Evolutionary conservation across 2,329 filamentous ascomycete genomes (phyloP).

Genomic region (Colletotrichum neosansevieriae): DNA sequence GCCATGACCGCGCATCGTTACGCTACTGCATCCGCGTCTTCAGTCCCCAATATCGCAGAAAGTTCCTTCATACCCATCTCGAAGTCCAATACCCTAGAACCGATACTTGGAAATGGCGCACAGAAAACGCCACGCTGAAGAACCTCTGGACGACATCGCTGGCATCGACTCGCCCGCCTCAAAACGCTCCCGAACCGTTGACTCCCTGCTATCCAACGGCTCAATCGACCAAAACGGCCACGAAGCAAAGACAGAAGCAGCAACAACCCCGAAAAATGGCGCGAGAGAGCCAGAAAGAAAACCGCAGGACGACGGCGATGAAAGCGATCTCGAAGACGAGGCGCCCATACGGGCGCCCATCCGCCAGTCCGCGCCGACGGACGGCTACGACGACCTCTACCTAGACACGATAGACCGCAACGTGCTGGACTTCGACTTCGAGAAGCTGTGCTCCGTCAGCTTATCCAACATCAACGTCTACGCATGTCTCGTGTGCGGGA

Average conservation of each 20-base stretch:
- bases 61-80: no score
- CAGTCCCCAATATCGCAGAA: background rate
- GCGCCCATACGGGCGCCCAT: constrained; percentile 58
- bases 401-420: constrained; percentile 96
- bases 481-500: constrained; percentile 96
- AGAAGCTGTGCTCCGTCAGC: constrained; percentile 96
- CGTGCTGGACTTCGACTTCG: constrained; percentile 97
- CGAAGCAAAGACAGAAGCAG: constrained; percentile 41
- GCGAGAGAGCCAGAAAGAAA: constrained; percentile 40
- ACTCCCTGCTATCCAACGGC: constrained; percentile 49
- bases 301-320: constrained; percentile 49
- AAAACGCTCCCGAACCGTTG: constrained; percentile 68
- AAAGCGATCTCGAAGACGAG: constrained; percentile 57
- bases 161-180: constrained; percentile 68
- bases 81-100: no score
- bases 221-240: constrained; percentile 52
- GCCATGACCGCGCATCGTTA: background rate
- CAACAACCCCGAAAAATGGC: constrained; percentile 43
- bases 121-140: constrained; percentile 69
- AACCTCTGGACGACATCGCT: constrained; percentile 68
- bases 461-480: constrained; percentile 99
- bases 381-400: constrained; percentile 95
- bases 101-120: constrained; percentile 18
- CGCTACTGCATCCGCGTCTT: constrained; percentile 1
- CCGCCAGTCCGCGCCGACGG: constrained; percentile 82